These are phyloP conservation scores for Fusarium bulbicola DNA, from an alignment of 2,329 filamentous ascomycete species.

Conservation along the genomic window DNA sequence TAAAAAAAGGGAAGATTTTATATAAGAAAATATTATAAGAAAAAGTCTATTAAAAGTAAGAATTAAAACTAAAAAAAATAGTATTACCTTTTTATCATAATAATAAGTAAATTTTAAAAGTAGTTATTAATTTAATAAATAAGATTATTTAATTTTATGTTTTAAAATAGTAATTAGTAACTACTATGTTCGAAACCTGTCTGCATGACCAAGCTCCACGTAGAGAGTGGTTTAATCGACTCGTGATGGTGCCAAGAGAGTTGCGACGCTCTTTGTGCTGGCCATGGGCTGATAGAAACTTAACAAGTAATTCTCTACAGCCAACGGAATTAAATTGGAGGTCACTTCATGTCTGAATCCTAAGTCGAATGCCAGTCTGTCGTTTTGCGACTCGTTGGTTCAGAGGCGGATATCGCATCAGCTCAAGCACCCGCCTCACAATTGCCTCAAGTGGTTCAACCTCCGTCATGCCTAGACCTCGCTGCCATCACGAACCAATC, in stretches of 20 bases:
- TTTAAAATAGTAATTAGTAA: too few species aligned
- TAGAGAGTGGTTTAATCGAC: background rate
- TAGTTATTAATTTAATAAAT: too few species aligned
- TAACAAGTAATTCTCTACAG: accelerated
- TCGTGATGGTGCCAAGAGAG: background rate
- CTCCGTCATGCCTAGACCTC: background rate
- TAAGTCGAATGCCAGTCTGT: accelerated
- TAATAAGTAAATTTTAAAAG: too few species aligned
- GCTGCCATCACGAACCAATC: slow-evolving; percentile 6
- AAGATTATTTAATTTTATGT: too few species aligned
- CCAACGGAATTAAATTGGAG: accelerated
- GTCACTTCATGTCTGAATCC: accelerated
- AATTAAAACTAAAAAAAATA: too few species aligned
- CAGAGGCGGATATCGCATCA: background rate
- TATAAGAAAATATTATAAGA: too few species aligned
- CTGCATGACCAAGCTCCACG: accelerated
- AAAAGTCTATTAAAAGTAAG: too few species aligned
- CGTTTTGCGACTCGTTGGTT: background rate
- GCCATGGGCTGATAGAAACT: background rate
- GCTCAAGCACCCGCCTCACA: background rate
- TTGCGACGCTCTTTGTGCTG: background rate
- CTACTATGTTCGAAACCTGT: too few species aligned
- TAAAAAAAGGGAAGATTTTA: too few species aligned
- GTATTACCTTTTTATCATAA: too few species aligned
- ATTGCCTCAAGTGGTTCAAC: background rate